A percentile compares a stretch with the other conserved stretches of the same genome.
phyloP scores from a whole-genome alignment of 2,329 filamentous ascomycete species.

The Macrophomina phaseolina region DNA sequence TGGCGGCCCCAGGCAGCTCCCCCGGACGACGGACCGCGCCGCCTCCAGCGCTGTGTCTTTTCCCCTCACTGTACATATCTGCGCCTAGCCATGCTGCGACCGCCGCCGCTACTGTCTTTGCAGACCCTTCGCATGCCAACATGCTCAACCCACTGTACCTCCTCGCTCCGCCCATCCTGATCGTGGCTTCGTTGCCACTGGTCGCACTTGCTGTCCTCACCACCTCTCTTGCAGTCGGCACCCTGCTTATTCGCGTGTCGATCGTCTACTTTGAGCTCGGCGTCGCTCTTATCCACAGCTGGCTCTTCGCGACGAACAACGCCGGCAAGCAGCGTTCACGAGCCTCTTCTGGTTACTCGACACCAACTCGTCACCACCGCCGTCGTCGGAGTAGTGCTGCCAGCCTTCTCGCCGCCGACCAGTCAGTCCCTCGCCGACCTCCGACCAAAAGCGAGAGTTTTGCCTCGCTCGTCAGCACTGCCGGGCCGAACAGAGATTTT shows the following conservation, averaged over 20 bases:
- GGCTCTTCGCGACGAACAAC: constrained; percentile 34
- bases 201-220: constrained; percentile 47
- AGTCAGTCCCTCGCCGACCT: constrained; percentile 29
- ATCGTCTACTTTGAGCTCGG: constrained; percentile 51
- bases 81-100: constrained; percentile 13
- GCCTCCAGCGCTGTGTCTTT: constrained; percentile 10
- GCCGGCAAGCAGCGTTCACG: constrained; percentile 33
- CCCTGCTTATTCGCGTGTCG: constrained; percentile 47
- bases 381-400: constrained; percentile 27
- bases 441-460: constrained; percentile 42
- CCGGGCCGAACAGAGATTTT: constrained; percentile 46
- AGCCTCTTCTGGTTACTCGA: constrained; percentile 27
- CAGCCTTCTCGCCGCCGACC: constrained; percentile 25
- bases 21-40: constrained; percentile 22
- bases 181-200: constrained; percentile 47
- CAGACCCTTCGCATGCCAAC: constrained; percentile 8
- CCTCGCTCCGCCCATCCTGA: constrained; percentile 42
- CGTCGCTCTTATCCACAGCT: constrained; percentile 46
- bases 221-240: constrained; percentile 45
- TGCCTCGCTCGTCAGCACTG: constrained; percentile 41
- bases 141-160: constrained; percentile 37
- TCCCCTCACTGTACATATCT: constrained; percentile 21
- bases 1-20: constrained; percentile 10
- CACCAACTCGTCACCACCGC: constrained; percentile 23
- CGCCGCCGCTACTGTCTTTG: constrained; percentile 9